A percentile compares a stretch with the other conserved stretches of the same genome.
Conservation (phyloP, 2,329 filamentous ascomycete genomes). For the Penicillium italicum region DNA sequence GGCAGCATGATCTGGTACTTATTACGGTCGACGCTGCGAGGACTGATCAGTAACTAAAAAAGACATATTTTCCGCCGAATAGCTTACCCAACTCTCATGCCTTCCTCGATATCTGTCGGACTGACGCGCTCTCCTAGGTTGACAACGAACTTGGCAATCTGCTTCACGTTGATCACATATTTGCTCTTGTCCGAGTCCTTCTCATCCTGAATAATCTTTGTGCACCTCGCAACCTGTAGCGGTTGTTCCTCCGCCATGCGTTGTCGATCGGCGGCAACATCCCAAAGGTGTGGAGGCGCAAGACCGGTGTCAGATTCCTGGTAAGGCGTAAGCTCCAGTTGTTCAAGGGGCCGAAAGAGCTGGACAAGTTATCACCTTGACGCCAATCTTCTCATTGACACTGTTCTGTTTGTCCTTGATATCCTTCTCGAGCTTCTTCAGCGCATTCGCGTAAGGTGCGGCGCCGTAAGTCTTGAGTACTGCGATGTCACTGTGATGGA, state of each 20-base stretch:
- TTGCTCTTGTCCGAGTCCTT: constrained; percentile 97
- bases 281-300: constrained; percentile 97
- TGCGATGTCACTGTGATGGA: constrained; percentile 77
- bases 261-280: constrained; percentile 94
- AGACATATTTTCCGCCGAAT: not conserved
- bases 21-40: constrained; percentile 76
- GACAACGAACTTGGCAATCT: constrained; percentile 99
- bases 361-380: constrained; percentile 36
- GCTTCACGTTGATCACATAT: constrained; percentile 99
- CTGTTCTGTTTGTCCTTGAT: constrained; percentile 99
- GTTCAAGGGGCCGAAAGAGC: constrained; percentile 13
- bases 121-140: constrained; percentile 95
- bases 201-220: constrained; percentile 97
- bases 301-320: constrained; percentile 98
- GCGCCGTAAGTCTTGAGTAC: constrained; percentile 98
- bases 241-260: constrained; percentile 98
- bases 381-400: constrained; percentile 95
- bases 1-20: constrained; percentile 99
- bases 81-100: constrained; percentile 84
- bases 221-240: constrained; percentile 94
- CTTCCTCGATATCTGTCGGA: constrained; percentile 98
- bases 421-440: constrained; percentile 98
- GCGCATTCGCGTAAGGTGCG: constrained; percentile 84
- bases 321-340: constrained; percentile 24
- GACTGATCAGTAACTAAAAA: constrained; percentile 7